phyloP scores from a whole-genome alignment of 2,329 filamentous ascomycete species.

The Fusarium sulawesiense region DNA sequence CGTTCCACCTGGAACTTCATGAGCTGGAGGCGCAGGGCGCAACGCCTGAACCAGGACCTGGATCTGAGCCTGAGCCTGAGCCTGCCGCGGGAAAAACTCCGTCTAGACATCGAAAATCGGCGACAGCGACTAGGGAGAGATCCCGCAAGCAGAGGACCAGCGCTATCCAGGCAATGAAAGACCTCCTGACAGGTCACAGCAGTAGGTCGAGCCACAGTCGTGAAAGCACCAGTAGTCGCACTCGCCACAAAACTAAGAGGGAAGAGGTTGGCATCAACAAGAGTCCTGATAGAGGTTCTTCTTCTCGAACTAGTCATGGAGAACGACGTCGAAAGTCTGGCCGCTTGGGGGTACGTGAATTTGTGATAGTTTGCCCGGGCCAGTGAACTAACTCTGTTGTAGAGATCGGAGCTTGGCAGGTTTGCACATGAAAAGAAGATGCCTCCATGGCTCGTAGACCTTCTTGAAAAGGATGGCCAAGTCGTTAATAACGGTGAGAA shows the following conservation, averaged over 20 bases:
- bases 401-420: conserved; percentile 74
- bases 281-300: conserved; percentile 4
- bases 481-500: conserved; percentile 63
- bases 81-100: conserved; percentile 10
- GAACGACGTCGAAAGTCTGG: conserved; percentile 20
- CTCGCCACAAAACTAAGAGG: conserved; percentile 43
- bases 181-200: conserved; percentile 31
- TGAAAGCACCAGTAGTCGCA: conserved; percentile 36
- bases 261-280: conserved; percentile 25
- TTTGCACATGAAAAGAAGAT: conserved; percentile 80
- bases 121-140: conserved; percentile 16
- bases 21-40: conserved; percentile 41
- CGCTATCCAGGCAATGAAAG: conserved; percentile 42
- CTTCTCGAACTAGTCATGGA: conserved; percentile 5
- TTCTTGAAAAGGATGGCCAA: conserved; percentile 70
- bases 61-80: conserved; percentile 26
- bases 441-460: conserved; percentile 73
- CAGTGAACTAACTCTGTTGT: conserved; percentile 6
- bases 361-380: not conserved
- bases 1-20: conserved; percentile 44
- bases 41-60: conserved; percentile 21
- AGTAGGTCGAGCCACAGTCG: conserved; percentile 11
- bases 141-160: conserved; percentile 27
- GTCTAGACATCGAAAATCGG: conserved; percentile 16
- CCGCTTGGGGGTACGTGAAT: conserved; percentile 37